These are phyloP conservation scores for Pleurotus citrinopileatus DNA, from an alignment of 768 basidiomycete species.

Conservation along the genomic window DNA sequence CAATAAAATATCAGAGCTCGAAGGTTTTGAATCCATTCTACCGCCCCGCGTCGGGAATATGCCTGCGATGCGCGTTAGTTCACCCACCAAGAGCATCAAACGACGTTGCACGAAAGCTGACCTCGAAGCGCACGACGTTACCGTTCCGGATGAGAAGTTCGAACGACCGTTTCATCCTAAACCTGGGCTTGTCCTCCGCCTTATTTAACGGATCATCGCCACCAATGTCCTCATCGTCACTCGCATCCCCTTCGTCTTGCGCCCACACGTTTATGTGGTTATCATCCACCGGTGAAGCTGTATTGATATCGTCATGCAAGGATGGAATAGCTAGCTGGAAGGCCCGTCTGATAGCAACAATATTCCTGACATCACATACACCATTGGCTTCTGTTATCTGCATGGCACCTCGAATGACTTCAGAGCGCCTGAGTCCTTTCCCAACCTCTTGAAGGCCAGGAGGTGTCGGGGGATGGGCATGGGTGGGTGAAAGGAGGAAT, in stretches of 20 bases:
- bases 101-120: constrained; percentile 34
- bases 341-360: constrained; percentile 63
- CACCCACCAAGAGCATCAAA: too few relatives aligned
- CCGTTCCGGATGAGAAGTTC: constrained; percentile 74
- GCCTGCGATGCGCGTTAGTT: constrained; percentile 38
- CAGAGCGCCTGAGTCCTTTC: constrained; percentile 41
- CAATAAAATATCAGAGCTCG: constrained; percentile 73
- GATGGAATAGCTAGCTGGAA: constrained; percentile 41
- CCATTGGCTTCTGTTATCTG: constrained; percentile 68
- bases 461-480: constrained; percentile 68
- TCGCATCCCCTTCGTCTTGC: constrained; percentile 34
- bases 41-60: constrained; percentile 58
- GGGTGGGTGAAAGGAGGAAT: constrained; percentile 50
- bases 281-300: constrained; percentile 22
- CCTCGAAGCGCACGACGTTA: constrained; percentile 75
- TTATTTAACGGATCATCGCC: constrained; percentile 52
- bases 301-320: constrained; percentile 33
- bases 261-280: constrained; percentile 31
- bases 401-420: constrained; percentile 58
- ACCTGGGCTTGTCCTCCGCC: constrained; percentile 36
- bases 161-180: constrained; percentile 69
- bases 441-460: constrained; percentile 44
- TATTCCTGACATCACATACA: constrained; percentile 68
- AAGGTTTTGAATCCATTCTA: constrained; percentile 86
- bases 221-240: constrained; percentile 65